Evolutionary conservation across 169 alveolate genomes (phyloP).

Genomic region (Plasmodium cynomolgi): DNA sequence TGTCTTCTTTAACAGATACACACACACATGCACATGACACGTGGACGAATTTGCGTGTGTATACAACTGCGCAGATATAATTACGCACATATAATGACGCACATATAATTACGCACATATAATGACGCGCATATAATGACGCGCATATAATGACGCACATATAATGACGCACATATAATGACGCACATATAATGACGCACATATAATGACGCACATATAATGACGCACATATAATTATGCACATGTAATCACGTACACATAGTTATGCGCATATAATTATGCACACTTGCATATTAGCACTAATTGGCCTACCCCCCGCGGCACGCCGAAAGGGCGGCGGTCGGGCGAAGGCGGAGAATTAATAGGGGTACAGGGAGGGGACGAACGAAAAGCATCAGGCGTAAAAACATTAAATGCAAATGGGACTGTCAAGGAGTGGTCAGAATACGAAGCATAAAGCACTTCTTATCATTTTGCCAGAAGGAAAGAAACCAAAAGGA

Average conservation of each 20-base stretch:
- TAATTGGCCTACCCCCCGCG: not conserved
- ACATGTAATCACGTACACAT: too few species aligned
- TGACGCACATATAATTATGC: not conserved
- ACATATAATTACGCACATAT: too few species aligned
- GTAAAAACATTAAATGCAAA: constrained; percentile 12
- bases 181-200: not conserved
- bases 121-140: not conserved
- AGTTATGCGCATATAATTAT: too few species aligned
- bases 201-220: not conserved
- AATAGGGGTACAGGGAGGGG: not conserved
- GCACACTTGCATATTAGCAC: not conserved
- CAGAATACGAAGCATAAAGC: not conserved
- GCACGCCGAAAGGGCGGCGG: not conserved
- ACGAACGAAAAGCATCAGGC: not conserved
- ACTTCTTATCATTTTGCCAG: constrained; percentile 30
- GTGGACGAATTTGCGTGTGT: not conserved
- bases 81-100: not conserved
- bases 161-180: too few species aligned
- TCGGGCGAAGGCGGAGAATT: not conserved
- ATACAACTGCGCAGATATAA: not conserved
- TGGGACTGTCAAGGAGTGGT: not conserved
- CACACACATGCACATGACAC: not conserved
- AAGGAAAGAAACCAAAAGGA: not conserved
- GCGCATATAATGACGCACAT: too few species aligned
- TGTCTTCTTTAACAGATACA: not conserved